phyloP scores from a whole-genome alignment of 108 stramenopile genomes.

The Nitzschia sp. region DNA sequence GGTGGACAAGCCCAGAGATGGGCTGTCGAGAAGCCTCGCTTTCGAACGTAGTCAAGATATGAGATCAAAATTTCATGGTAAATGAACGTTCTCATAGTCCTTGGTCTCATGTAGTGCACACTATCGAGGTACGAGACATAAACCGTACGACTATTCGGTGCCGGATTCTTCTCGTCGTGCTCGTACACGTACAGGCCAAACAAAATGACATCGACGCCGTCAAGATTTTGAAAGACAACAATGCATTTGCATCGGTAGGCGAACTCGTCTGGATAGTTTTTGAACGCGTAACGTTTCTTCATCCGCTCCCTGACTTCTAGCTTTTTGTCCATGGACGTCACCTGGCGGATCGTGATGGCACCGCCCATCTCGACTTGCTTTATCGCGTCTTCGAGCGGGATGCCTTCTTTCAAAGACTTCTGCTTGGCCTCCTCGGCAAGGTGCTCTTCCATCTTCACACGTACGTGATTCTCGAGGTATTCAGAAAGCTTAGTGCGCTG shows the following conservation, averaged over 20 bases:
- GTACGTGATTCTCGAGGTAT: conserved; percentile 79
- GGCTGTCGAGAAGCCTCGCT: conserved; percentile 86
- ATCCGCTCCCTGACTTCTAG: conserved; percentile 87
- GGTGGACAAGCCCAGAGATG: conserved; percentile 99
- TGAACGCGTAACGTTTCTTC: conserved; percentile 88
- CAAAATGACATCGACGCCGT: conserved; percentile 93
- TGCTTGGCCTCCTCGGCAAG: conserved; percentile 63
- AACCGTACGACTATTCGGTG: conserved; percentile 83
- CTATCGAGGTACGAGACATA: conserved; percentile 93
- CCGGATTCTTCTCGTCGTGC: conserved; percentile 85
- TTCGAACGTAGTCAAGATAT: conserved; percentile 92
- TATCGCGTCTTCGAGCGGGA: conserved; percentile 72
- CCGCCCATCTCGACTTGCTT: conserved; percentile 72
- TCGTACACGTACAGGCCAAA: conserved; percentile 93
- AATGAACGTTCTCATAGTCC: conserved; percentile 88
- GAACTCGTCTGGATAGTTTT: conserved; percentile 90
- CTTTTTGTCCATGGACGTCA: conserved; percentile 88
- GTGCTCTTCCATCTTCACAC: conserved; percentile 59
- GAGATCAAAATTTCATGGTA: conserved; percentile 95
- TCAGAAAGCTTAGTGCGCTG: conserved; percentile 89
- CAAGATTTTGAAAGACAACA: conserved; percentile 91
- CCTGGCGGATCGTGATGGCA: conserved; percentile 84
- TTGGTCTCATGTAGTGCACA: conserved; percentile 92
- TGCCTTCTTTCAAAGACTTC: conserved; percentile 50
- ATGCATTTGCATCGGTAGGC: conserved; percentile 90